Percentiles rank a stretch among this genome's conserved stretches.
Evolutionary conservation across 169 alveolate genomes (phyloP).

Genomic region (Eimeria tenella): DNA sequence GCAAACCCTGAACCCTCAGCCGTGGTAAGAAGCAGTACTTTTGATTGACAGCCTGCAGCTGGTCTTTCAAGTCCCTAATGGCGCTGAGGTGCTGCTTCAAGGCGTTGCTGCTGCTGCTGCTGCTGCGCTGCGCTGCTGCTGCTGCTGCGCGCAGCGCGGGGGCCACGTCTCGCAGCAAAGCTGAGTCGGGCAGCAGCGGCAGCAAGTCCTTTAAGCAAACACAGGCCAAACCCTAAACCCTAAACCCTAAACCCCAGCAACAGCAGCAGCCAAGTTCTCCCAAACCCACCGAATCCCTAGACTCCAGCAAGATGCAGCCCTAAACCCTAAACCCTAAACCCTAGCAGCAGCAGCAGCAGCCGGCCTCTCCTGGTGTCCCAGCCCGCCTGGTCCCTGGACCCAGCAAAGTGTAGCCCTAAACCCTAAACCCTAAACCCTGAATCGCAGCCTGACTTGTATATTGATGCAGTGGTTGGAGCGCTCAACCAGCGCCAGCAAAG

Average conservation of each 20-base stretch:
- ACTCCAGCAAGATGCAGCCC: neutral
- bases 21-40: neutral
- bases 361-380: neutral
- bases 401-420: neutral
- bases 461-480: constrained; percentile 49
- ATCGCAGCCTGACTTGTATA: neutral
- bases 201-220: constrained; percentile 22
- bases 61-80: constrained; percentile 28
- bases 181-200: constrained; percentile 41
- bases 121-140: constrained; percentile 46
- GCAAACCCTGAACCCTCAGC: constrained; percentile 11
- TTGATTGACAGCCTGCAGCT: constrained; percentile 49
- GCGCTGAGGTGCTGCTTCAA: constrained; percentile 55
- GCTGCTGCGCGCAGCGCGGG: constrained; percentile 59
- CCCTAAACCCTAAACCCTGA: constrained; percentile 15
- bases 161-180: constrained; percentile 56
- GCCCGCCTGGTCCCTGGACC: neutral
- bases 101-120: constrained; percentile 46
- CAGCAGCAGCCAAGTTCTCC: neutral
- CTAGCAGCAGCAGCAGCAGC: neutral
- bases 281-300: neutral
- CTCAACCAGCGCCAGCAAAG: constrained; percentile 23
- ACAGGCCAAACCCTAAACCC: constrained; percentile 6
- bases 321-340: constrained; percentile 19
- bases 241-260: neutral